Evolutionary conservation across 805 yeast species (phyloP), one percentile per base, ranked within the genome.

Genomic region (Limtongia smithiae): DNA sequence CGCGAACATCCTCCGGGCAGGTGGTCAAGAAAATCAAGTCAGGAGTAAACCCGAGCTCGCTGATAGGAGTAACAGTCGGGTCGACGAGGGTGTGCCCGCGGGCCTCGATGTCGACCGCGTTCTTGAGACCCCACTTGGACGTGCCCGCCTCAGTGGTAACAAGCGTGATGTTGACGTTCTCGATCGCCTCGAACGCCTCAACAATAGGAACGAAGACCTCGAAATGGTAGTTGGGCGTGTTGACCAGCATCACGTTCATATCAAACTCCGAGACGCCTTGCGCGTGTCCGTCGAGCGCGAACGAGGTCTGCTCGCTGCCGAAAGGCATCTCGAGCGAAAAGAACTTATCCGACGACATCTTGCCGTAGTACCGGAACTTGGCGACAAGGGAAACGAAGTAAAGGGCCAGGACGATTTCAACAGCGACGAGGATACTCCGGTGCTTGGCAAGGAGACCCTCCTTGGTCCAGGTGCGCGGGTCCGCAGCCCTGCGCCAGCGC

Each of bases 1-100:
- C 33, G 31, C 48, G 48, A 48, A 51, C 44, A 33, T 51, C 55
- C 32, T 51, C 55, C 15, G 55, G 55, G 40, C 55, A 51, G 24
- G 55, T 48, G 22, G 55, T 48, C 21, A 51, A 22, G 40, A 51
- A 51, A 15, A 51, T 46, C 20, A 51, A 35, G 24, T 51, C 55
- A 15, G 55, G 54, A 9, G 27, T 25, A 8, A 41, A 34, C 1
- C 47, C 51, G n/a, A 42, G n/a, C n/a, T n/a, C n/a, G n/a, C n/a
- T n/a, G n/a, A n/a, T n/a, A n/a, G n/a, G n/a, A n/a, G n/a, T n/a
- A n/a, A n/a, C n/a, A n/a, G n/a, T n/a, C n/a, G 11, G 24, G 32
- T 21, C 43, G 20, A 48, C 35, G 21, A 44, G 43, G 11, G 40
- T 25, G 14, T 38, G 20, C 22, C 39, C 47, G 30, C 51, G 44